These are phyloP conservation scores for Fusarium napiforme DNA, from an alignment of 2,329 filamentous ascomycete species.

Conservation along the genomic window DNA sequence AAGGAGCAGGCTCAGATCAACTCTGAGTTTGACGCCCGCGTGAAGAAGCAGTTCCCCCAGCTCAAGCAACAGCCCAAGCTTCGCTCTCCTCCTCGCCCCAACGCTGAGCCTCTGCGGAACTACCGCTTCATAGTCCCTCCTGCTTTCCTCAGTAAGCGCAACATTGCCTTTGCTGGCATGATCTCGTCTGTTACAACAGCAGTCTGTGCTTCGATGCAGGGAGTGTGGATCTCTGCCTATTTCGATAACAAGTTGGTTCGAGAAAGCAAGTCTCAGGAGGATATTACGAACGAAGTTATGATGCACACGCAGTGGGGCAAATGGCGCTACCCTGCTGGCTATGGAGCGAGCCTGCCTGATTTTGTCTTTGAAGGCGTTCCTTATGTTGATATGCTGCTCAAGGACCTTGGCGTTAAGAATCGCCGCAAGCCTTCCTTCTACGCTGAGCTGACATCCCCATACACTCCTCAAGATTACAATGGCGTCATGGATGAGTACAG, in stretches of 20 bases:
- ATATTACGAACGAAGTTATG: not conserved
- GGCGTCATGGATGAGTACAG: not conserved
- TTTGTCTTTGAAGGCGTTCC: slow-evolving; percentile 2
- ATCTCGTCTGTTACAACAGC: slow-evolving; percentile 2
- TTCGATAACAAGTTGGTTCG: not conserved
- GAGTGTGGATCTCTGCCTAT: slow-evolving; percentile 2
- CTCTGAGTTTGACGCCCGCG: not conserved
- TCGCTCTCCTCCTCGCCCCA: not conserved
- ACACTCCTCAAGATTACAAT: not conserved
- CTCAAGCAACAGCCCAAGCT: not conserved
- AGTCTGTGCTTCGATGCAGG: not conserved
- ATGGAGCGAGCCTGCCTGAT: not conserved
- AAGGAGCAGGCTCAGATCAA: not conserved
- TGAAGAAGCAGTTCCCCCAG: not conserved
- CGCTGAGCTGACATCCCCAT: not conserved
- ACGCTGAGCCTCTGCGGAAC: not conserved
- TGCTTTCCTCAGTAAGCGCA: not conserved
- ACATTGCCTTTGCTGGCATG: slow-evolving; percentile 1
- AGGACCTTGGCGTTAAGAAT: not conserved
- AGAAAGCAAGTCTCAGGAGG: not conserved
- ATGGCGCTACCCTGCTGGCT: slow-evolving; percentile 3
- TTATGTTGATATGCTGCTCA: slow-evolving; percentile 9
- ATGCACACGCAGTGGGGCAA: slow-evolving; percentile 5
- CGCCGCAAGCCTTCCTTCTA: slow-evolving; percentile 1
- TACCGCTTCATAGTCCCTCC: slow-evolving; percentile 5